These are phyloP conservation scores for Microbotryum silenes-acaulis DNA, from an alignment of 1,284 basidiomycete species.

Conservation along the genomic window DNA sequence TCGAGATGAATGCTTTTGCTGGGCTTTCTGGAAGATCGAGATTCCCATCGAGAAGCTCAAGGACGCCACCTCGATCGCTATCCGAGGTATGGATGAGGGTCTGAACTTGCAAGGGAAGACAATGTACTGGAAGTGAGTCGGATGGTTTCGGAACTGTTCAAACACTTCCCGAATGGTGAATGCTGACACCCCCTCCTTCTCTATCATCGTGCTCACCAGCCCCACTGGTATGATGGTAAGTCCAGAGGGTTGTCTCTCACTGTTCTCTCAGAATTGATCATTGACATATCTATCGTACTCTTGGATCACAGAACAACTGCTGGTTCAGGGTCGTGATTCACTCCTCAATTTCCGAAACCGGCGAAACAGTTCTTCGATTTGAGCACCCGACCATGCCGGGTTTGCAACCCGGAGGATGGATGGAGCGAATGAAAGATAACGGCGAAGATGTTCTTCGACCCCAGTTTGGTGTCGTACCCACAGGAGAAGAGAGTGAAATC, in stretches of 20 bases:
- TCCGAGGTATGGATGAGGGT: slow-evolving; percentile 56
- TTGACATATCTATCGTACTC: no score
- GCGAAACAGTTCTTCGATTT: slow-evolving; percentile 44
- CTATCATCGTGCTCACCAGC: no score
- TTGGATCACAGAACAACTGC: slow-evolving; percentile 35
- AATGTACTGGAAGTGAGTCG: slow-evolving; percentile 44
- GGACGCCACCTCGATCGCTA: slow-evolving; percentile 45
- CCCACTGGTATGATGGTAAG: no score
- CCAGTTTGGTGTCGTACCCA: slow-evolving; percentile 37
- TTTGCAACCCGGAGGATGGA: slow-evolving; percentile 53
- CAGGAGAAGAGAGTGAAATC: slow-evolving; percentile 1
- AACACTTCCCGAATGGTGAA: no score
- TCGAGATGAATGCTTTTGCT: slow-evolving; percentile 54
- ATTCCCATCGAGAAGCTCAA: slow-evolving; percentile 44
- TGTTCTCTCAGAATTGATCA: no score
- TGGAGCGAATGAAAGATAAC: slow-evolving; percentile 52
- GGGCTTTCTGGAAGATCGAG: slow-evolving; percentile 57
- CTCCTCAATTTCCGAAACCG: slow-evolving; percentile 37
- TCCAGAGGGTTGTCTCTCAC: no score
- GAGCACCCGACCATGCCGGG: slow-evolving; percentile 58
- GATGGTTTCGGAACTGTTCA: neutral
- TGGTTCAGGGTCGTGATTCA: slow-evolving; percentile 57
- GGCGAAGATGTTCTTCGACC: slow-evolving; percentile 49
- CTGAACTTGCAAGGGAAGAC: slow-evolving; percentile 49
- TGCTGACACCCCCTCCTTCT: no score